Percentiles rank a stretch among this genome's conserved stretches.
Evolutionary conservation across 495 filamentous ascomycete species (phyloP).

Genomic region (Neurospora sp.): DNA sequence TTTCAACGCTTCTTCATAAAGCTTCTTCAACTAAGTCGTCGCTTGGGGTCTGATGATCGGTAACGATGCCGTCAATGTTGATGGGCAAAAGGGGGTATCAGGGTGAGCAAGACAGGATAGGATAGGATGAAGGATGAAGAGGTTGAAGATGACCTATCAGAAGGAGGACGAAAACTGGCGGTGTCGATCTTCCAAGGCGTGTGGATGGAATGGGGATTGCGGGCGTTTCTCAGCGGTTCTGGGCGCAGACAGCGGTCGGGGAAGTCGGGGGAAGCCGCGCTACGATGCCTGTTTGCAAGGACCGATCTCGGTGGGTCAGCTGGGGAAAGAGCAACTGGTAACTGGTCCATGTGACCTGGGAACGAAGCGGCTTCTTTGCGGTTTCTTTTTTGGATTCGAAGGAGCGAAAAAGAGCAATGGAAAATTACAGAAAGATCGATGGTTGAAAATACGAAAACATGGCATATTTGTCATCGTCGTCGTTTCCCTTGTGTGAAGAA

Average conservation of each 20-base stretch:
- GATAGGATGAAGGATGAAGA: neutral
- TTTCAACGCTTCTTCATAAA: neutral
- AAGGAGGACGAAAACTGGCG: neutral
- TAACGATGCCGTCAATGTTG: neutral
- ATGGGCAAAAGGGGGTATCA: neutral
- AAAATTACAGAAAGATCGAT: neutral
- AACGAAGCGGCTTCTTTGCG: neutral
- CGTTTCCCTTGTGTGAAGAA: neutral
- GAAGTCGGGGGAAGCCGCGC: slow-evolving; percentile 4
- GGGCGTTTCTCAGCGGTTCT: neutral
- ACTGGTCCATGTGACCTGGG: slow-evolving; percentile 13
- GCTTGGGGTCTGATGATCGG: neutral
- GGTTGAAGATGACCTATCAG: neutral
- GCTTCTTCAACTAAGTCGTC: neutral
- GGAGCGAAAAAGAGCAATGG: neutral
- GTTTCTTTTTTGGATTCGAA: neutral
- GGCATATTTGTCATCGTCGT: neutral
- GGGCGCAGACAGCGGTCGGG: neutral
- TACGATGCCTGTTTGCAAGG: slow-evolving; percentile 9
- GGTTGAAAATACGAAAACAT: neutral
- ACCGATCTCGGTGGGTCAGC: slow-evolving; percentile 21
- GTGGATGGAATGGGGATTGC: neutral
- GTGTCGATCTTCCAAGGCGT: neutral
- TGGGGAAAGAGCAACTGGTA: neutral
- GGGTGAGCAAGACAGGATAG: neutral